Evolutionary conservation across 2,329 filamentous ascomycete species (phyloP).

Genomic region (Tolypocladium guangdongense): DNA sequence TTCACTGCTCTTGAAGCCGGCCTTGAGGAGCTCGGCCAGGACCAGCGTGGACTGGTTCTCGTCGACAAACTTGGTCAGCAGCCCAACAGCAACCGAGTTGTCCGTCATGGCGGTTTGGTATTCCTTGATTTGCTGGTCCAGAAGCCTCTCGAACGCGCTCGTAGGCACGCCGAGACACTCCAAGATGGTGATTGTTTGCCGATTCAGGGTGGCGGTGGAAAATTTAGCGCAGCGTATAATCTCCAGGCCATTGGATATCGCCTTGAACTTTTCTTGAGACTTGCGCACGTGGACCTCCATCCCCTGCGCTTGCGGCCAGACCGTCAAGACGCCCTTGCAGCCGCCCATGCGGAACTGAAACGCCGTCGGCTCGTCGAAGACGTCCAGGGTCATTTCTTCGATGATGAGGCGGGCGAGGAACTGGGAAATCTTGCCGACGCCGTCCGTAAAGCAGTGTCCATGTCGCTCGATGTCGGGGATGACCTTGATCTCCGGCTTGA

Average conservation of each 20-base stretch:
- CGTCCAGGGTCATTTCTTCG: constrained; percentile 53
- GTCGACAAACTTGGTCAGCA: constrained; percentile 70
- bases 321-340: constrained; percentile 76
- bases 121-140: constrained; percentile 54
- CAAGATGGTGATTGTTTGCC: constrained; percentile 82
- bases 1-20: constrained; percentile 61
- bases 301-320: constrained; percentile 57
- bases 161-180: constrained; percentile 64
- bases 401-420: constrained; percentile 66
- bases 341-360: constrained; percentile 90
- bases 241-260: constrained; percentile 62
- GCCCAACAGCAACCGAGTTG: constrained; percentile 48
- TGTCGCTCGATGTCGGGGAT: constrained; percentile 64
- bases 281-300: constrained; percentile 67
- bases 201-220: constrained; percentile 71
- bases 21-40: constrained; percentile 64
- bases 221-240: constrained; percentile 73
- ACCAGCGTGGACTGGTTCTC: constrained; percentile 69
- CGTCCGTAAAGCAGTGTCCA: constrained; percentile 72
- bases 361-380: constrained; percentile 57
- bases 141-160: constrained; percentile 53
- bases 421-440: constrained; percentile 82
- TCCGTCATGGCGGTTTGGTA: constrained; percentile 62
- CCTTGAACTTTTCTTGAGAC: constrained; percentile 80
- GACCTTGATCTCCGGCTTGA: constrained; percentile 43